phyloP scores from a whole-genome alignment of 2,329 filamentous ascomycete genomes.

The Apiospora marii region DNA sequence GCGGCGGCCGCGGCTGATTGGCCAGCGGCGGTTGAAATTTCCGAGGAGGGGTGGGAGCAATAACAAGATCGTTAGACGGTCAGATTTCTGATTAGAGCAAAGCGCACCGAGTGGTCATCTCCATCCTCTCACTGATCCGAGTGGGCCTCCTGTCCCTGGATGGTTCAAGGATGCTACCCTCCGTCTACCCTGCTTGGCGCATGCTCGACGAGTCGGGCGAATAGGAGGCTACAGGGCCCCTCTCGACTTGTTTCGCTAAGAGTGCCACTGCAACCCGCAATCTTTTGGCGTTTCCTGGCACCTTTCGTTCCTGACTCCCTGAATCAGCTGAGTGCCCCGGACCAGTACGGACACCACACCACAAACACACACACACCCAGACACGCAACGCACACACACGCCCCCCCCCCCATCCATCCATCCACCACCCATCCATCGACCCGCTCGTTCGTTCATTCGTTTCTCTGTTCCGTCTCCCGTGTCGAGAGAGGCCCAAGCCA shows the following conservation, averaged over 20 bases:
- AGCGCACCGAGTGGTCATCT: conserved; percentile 5
- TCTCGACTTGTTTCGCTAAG: conserved; percentile 31
- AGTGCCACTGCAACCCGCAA: conserved; percentile 33
- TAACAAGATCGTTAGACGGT: conserved; percentile 17
- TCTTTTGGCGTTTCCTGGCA: conserved; percentile 28
- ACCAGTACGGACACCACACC: neutral
- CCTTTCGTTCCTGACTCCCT: conserved; percentile 30
- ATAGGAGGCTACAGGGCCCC: conserved; percentile 30
- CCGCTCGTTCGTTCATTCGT: conserved; percentile 12
- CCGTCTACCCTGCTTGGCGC: conserved; percentile 5
- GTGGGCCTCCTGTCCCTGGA: neutral
- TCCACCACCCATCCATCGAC: conserved; percentile 14
- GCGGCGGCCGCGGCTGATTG: neutral
- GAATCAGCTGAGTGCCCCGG: conserved; percentile 22
- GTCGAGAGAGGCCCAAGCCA: conserved; percentile 21
- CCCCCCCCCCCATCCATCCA: neutral
- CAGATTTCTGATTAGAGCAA: neutral
- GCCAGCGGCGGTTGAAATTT: neutral
- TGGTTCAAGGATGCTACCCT: conserved; percentile 15
- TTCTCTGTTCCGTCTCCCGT: conserved; percentile 17
- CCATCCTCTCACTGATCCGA: conserved; percentile 16
- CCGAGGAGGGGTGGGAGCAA: conserved; percentile 18
- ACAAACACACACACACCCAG: conserved; percentile 1
- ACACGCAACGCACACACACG: conserved; percentile 11
- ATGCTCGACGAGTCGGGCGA: conserved; percentile 25